These are phyloP conservation scores for Tetrahymena malaccensis DNA, from an alignment of 73 alveolate species.

Conservation along the genomic window DNA sequence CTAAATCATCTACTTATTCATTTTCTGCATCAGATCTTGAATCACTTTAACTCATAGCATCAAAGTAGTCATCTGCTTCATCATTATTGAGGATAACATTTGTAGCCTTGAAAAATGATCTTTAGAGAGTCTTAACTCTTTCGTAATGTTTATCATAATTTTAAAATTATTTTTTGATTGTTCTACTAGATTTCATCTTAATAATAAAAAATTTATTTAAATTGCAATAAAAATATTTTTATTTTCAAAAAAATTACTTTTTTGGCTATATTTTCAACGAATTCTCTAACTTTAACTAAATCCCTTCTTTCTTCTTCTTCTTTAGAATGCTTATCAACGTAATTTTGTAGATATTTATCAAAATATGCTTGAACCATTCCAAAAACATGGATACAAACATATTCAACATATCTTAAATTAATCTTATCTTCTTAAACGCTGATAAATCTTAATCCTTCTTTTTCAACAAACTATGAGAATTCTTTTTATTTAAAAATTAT, in stretches of 20 bases:
- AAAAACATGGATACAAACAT: neutral
- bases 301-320: neutral
- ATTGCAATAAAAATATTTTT: too few species aligned
- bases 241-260: neutral
- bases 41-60: neutral
- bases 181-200: neutral
- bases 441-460: neutral
- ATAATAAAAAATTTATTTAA: neutral
- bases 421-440: conserved; percentile 12
- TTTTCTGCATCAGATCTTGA: neutral
- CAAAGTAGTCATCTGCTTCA: neutral
- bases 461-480: neutral
- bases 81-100: neutral
- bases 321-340: neutral
- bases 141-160: neutral
- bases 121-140: neutral
- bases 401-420: neutral
- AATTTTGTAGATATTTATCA: neutral
- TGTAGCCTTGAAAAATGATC: neutral
- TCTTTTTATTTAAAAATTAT: neutral
- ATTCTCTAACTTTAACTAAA: neutral
- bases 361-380: neutral
- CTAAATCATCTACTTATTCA: neutral
- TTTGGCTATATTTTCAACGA: neutral
- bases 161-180: neutral